Evolutionary conservation across 768 basidiomycete genomes (phyloP), one percentile per base, ranked within the genome.

Genomic region (Pulveroboletus sp.): DNA sequence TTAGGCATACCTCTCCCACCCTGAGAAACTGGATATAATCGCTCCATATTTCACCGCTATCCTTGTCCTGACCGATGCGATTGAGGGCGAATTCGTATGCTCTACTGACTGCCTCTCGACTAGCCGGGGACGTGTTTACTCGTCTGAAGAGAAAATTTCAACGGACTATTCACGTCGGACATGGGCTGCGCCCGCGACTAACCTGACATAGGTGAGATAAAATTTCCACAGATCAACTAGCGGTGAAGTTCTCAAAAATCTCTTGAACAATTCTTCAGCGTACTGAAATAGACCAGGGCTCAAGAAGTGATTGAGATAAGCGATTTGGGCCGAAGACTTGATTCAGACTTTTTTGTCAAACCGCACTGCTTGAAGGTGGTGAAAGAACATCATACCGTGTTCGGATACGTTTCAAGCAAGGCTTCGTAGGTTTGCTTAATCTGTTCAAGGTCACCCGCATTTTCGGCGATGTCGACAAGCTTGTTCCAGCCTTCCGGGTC

Each of bases 71-170:
- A 15, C 93, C 93, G 40, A 96, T 82, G 55, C 93, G 81, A 58
- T 81, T 83, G 46, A 98, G 75, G 0, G 93, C 93, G 61, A 91
- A 96, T 65, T 98, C 94, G 65, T 93, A 98, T 11, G 93, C 89
- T 59, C 89, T 86, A 36, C 82, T 81, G 54, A 98, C 82, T 15
- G 79, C 81, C 37, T 90, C 85, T 48, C 93, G 82, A 39, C 84
- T 82, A 30, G 72, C 69, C 0, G 86, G 80, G 26, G 77, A 79
- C n/a, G 73, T 70, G 53, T 88, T 89, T 43, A 85, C 73, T 57
- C 85, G 84, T 64, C 86, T 89, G 57, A 45, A 55, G 53, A 53
- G 39, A 55, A 38, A 36, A 8, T 46, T 60, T 58, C 52, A 52
- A 55, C 51, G 9, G 32, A 21, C 21, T 46, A 18, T 24, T 39